Conservation (phyloP, 2,329 filamentous ascomycete genomes). For the Diplodia scrobiculata region DNA sequence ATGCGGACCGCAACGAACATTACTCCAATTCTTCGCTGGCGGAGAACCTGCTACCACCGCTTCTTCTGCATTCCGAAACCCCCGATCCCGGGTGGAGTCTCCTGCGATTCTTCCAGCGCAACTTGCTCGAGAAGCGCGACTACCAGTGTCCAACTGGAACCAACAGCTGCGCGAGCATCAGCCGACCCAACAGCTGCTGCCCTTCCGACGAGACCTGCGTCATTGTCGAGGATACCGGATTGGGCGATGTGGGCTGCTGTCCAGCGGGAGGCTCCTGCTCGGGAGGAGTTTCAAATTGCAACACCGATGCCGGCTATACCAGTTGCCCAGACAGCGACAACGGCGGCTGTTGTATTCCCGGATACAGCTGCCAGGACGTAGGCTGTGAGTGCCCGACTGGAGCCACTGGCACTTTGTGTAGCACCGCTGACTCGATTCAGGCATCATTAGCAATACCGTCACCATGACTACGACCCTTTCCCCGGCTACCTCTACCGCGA, state of each 20-base stretch:
- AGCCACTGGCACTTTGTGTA: not conserved
- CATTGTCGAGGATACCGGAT: constrained; percentile 61
- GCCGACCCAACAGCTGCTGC: constrained; percentile 73
- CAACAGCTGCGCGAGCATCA: constrained; percentile 64
- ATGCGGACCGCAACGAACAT: constrained; percentile 28
- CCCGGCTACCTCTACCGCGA: constrained; percentile 30
- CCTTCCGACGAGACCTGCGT: constrained; percentile 67
- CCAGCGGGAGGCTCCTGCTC: constrained; percentile 65
- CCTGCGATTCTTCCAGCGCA: constrained; percentile 37
- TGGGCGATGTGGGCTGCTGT: constrained; percentile 75
- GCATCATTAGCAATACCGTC: constrained; percentile 32
- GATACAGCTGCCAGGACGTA: constrained; percentile 67
- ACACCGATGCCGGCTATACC: constrained; percentile 59
- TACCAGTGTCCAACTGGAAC: constrained; percentile 70
- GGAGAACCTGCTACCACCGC: constrained; percentile 54
- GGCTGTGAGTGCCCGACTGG: constrained; percentile 58
- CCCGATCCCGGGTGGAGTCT: constrained; percentile 32
- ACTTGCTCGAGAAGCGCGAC: constrained; percentile 55
- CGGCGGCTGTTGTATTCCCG: constrained; percentile 75
- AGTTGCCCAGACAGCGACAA: constrained; percentile 66
- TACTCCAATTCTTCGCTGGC: constrained; percentile 41
- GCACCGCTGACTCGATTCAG: constrained; percentile 25
- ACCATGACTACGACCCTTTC: constrained; percentile 36
- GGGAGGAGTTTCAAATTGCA: constrained; percentile 64
- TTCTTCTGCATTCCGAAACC: constrained; percentile 50